Conservation (phyloP, 164 flowering plant genomes). For the Kalanchoe fedtschenkoi region DNA sequence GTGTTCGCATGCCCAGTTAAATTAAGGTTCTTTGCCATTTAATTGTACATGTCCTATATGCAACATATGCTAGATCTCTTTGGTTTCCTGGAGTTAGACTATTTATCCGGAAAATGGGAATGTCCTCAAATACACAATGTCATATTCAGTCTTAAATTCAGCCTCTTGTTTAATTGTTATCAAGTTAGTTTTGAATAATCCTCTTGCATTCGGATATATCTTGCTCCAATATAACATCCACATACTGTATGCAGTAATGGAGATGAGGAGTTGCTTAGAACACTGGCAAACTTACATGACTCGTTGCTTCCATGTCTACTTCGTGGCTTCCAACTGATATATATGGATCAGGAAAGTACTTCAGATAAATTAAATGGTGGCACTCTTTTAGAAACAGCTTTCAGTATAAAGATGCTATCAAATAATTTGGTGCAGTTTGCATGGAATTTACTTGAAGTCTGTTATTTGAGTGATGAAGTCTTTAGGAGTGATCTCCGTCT, state of each 20-base stretch:
- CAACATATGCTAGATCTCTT: background rate
- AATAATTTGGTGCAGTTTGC: constrained; percentile 57
- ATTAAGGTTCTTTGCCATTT: constrained; percentile 32
- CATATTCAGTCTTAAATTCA: background rate
- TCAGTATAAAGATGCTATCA: constrained; percentile 62
- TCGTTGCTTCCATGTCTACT: constrained; percentile 65
- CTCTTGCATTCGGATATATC: background rate
- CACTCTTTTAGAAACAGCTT: constrained; percentile 26
- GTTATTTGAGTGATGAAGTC: constrained; percentile 58
- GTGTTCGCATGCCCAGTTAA: constrained; percentile 61
- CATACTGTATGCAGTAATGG: constrained; percentile 43
- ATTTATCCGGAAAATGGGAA: background rate
- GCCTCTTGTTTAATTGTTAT: background rate
- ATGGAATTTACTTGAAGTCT: constrained; percentile 64
- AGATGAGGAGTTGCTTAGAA: constrained; percentile 61
- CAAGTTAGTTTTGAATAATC: background rate
- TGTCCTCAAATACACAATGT: background rate
- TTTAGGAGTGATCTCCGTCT: constrained; percentile 31
- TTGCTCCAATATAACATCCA: background rate
- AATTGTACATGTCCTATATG: background rate
- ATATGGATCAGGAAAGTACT: constrained; percentile 20
- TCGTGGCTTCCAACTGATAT: constrained; percentile 39
- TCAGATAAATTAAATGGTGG: constrained; percentile 16
- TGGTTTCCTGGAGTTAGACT: background rate
- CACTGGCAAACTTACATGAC: constrained; percentile 73